Percentiles rank a stretch among this genome's conserved stretches.
These are phyloP conservation scores for Solanum lycopersicoides DNA, from an alignment of 257 asterid genomes.

Conservation along the genomic window DNA sequence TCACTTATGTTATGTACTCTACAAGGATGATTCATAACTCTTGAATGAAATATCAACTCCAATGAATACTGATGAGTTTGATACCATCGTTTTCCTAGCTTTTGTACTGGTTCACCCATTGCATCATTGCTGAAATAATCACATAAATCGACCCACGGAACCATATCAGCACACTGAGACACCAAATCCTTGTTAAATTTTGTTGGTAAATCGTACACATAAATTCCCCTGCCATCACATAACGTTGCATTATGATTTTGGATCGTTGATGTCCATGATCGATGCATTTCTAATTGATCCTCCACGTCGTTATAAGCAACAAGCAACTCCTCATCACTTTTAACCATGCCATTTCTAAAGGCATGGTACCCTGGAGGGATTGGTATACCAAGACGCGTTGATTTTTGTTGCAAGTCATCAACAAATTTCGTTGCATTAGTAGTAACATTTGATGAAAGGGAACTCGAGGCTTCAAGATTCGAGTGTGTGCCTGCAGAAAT, in stretches of 20 bases:
- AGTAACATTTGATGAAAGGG: not conserved
- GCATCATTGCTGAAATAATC: constrained; percentile 33
- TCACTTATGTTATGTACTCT: constrained; percentile 30
- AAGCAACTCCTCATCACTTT: constrained; percentile 5
- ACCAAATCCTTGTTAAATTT: constrained; percentile 58
- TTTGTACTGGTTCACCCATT: constrained; percentile 34
- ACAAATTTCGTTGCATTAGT: not conserved
- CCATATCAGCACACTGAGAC: constrained; percentile 39
- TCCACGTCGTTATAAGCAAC: constrained; percentile 24
- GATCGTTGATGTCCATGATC: constrained; percentile 37
- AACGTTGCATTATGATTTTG: not conserved
- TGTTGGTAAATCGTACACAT: constrained; percentile 53
- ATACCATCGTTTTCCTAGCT: constrained; percentile 46
- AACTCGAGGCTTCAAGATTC: not conserved
- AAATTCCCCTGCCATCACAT: constrained; percentile 22
- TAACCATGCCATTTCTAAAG: not conserved
- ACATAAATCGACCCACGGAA: constrained; percentile 48
- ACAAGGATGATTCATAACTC: constrained; percentile 51
- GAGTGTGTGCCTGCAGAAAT: constrained; percentile 54
- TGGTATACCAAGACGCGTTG: not conserved
- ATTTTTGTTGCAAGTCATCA: not conserved
- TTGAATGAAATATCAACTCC: constrained; percentile 59
- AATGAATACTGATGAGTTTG: constrained; percentile 59
- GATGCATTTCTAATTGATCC: constrained; percentile 31
- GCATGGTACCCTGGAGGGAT: not conserved